Evolutionary conservation across 2,329 filamentous ascomycete genomes (phyloP), one percentile per base, ranked within the genome.

Genomic region (Trichoderma polysporum): DNA sequence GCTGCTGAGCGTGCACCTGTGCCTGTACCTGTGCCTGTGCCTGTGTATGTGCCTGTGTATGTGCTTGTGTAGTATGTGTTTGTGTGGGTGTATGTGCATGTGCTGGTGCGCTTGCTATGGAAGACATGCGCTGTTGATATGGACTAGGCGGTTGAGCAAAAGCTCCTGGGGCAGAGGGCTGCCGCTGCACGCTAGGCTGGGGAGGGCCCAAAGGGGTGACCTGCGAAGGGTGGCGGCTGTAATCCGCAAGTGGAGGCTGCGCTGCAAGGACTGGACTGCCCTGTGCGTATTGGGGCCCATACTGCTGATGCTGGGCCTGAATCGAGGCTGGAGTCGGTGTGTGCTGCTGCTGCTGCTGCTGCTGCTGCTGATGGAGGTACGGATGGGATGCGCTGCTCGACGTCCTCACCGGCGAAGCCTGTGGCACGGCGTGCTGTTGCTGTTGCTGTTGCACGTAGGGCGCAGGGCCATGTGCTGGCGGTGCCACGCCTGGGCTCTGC

Each of bases 281-380:
- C 68, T 86, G 85, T 27, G 74, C 76, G 69, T 84, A 86, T 31
- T 83, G 80, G 64, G 79, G 76, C 13, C 82, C 83, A 9, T 82
- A 81, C 53, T 84, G 84, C 75, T 88, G 86, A 72, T 84, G 85
- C 54, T 88, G 86, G 17, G 86, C 84, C 45, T 86, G 88, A 7
- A 85, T 88, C n/a, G 86, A 56, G 33, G 60, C 19, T 52, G 35
- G 86, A 39, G 87, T 89, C 12, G 85, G 79, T 29, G 82, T 84
- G 13, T 87, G 88, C 65, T 88, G 85, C 6, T 19, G 83, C 79
- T 25, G 87, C n/a, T n/a, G n/a, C n/a, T n/a, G n/a, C 65, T 88
- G 85, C 6, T 19, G 89, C 84, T 84, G 78, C 68, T 82, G 82
- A 66, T 84, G 83, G 57, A 79, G 73, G 70, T 74, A 78, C 29